phyloP scores from a whole-genome alignment of 768 basidiomycete genomes.

The Exidia glandulosa region DNA sequence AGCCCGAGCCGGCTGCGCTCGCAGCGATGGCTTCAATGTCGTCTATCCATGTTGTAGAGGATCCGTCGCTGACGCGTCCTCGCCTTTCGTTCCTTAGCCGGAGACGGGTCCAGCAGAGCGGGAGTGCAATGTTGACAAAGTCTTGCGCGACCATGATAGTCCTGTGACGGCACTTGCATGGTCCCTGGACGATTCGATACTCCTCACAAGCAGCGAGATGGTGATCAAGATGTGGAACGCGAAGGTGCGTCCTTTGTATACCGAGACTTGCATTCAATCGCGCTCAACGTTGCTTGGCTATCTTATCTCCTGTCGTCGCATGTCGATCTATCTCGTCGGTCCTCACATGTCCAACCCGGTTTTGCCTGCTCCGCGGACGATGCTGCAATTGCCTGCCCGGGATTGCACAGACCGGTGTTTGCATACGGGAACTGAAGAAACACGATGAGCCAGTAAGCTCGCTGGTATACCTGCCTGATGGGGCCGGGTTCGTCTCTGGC shows the following conservation, averaged over 20 bases:
- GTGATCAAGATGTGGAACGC: conserved; percentile 84
- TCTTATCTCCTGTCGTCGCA: not conserved
- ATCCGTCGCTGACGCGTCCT: not conserved
- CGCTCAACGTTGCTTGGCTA: not conserved
- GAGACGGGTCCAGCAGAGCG: conserved; percentile 39
- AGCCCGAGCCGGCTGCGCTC: no score
- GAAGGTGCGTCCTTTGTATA: conserved; percentile 41
- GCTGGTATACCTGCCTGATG: conserved; percentile 80
- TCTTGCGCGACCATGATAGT: conserved; percentile 67
- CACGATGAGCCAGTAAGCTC: conserved; percentile 78
- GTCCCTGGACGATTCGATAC: conserved; percentile 78
- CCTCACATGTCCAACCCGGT: not conserved
- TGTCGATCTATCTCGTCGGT: not conserved
- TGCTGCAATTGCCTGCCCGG: conserved; percentile 1
- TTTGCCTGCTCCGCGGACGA: conserved; percentile 8
- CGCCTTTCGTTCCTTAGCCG: conserved; percentile 22
- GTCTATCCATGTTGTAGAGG: not conserved
- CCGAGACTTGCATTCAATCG: not conserved
- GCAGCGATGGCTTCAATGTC: not conserved
- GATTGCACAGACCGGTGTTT: conserved; percentile 58
- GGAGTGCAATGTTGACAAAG: conserved; percentile 48
- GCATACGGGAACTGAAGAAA: conserved; percentile 50
- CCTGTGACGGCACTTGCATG: conserved; percentile 77
- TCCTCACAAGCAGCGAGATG: conserved; percentile 77
- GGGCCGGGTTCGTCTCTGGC: conserved; percentile 80